A percentile compares a stretch with the other conserved stretches of the same genome.
Evolutionary conservation across 2,329 filamentous ascomycete genomes (phyloP).

Genomic region (Trichoderma oligosporum): DNA sequence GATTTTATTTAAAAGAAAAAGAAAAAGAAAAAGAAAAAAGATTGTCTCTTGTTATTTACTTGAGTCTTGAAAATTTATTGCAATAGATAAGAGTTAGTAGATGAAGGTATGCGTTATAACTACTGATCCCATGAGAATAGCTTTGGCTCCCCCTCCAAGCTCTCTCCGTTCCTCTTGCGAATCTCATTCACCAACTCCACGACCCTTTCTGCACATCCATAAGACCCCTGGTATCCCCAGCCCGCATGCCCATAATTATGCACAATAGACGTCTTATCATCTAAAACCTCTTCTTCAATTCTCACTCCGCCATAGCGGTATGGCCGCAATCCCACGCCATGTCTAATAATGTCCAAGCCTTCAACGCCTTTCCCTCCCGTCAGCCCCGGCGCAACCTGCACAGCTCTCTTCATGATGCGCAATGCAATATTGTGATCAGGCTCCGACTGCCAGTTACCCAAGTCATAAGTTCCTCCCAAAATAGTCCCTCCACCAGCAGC

Average conservation of each 20-base stretch:
- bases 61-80: no score
- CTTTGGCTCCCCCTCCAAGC: conserved; percentile 29
- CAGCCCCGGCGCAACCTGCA: conserved; percentile 62
- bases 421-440: conserved; percentile 75
- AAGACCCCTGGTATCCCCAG: conserved; percentile 69
- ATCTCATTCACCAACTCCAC: conserved; percentile 66
- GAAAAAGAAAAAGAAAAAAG: neutral
- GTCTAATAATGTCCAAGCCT: conserved; percentile 69
- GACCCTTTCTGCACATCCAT: conserved; percentile 66
- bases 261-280: conserved; percentile 62
- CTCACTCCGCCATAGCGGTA: conserved; percentile 69
- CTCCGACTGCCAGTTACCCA: conserved; percentile 72
- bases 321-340: conserved; percentile 78
- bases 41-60: no score
- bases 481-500: conserved; percentile 78
- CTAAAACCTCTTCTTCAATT: conserved; percentile 56
- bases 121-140: conserved; percentile 30
- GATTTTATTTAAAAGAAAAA: neutral
- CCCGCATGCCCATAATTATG: conserved; percentile 79
- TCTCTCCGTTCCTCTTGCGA: conserved; percentile 28
- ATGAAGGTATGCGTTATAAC: no score
- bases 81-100: no score
- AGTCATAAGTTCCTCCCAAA: conserved; percentile 80
- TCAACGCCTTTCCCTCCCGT: conserved; percentile 65
- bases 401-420: conserved; percentile 77